Percentiles rank a stretch among this genome's conserved stretches.
phyloP scores from a whole-genome alignment of 1,284 basidiomycete species.

The Ceratobasidium sp. region DNA sequence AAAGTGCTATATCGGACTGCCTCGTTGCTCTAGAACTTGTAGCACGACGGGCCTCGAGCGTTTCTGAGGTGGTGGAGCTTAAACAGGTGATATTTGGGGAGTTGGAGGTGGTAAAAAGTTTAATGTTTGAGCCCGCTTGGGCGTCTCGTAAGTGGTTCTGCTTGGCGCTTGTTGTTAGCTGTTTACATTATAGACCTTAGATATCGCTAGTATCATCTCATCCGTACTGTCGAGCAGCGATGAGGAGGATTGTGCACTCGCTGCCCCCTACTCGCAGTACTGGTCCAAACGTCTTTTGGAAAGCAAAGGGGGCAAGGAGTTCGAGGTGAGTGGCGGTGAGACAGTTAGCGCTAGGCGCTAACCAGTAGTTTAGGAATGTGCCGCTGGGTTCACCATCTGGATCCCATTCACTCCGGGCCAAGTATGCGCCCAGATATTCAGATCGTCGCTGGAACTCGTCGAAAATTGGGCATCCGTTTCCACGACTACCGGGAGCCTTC shows the following conservation, averaged over 20 bases:
- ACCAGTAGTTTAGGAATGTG: not conserved
- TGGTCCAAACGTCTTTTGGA: slow-evolving; percentile 20
- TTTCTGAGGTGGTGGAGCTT: not conserved
- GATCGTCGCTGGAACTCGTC: not conserved
- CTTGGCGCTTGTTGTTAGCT: not conserved
- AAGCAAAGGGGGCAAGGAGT: not conserved
- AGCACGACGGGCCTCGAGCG: not conserved
- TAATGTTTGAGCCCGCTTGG: slow-evolving; percentile 11
- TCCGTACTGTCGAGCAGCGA: not conserved
- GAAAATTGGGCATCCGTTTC: slow-evolving; percentile 10
- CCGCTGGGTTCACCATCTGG: slow-evolving; percentile 7
- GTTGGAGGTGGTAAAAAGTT: not conserved
- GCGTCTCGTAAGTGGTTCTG: not conserved
- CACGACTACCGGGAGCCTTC: not conserved
- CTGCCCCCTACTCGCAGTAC: slow-evolving; percentile 26
- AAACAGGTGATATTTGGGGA: slow-evolving; percentile 23
- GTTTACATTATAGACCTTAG: not conserved
- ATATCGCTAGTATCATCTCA: not conserved
- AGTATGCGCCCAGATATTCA: slow-evolving; percentile 12
- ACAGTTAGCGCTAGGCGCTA: not conserved
- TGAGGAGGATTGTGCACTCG: slow-evolving; percentile 19
- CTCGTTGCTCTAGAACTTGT: slow-evolving; percentile 1
- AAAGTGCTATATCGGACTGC: not conserved
- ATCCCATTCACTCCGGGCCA: slow-evolving; percentile 24
- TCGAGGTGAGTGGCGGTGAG: slow-evolving; percentile 6